phyloP scores from a whole-genome alignment of 768 basidiomycete species.

The Vishniacozyma victoriae region DNA sequence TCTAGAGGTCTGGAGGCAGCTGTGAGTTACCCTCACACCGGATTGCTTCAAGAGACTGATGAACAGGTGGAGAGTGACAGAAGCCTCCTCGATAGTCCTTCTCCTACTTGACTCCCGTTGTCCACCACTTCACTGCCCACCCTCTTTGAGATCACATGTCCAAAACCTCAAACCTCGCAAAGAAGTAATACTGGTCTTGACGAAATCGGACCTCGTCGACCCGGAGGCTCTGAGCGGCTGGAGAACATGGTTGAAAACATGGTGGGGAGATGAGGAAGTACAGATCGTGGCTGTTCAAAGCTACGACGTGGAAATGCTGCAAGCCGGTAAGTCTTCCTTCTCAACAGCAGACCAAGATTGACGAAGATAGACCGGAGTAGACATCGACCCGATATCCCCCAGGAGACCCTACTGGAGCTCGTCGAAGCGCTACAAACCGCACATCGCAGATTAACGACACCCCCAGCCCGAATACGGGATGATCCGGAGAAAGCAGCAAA shows the following conservation, averaged over 20 bases:
- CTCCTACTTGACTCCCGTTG: constrained; percentile 97
- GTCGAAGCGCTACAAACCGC: constrained; percentile 61
- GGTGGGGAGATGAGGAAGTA: constrained; percentile 53
- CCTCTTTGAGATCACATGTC: constrained; percentile 82
- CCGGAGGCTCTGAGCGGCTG: constrained; percentile 47
- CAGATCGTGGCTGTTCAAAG: constrained; percentile 70
- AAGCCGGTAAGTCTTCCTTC: constrained; percentile 25
- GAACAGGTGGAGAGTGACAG: constrained; percentile 78
- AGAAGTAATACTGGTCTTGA: constrained; percentile 88
- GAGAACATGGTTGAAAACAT: constrained; percentile 38
- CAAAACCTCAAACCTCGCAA: constrained; percentile 53
- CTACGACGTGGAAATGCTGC: constrained; percentile 52
- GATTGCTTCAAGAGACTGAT: background rate
- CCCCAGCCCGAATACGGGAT: constrained; percentile 57
- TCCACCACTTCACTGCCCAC: constrained; percentile 84
- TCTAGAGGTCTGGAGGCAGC: constrained; percentile 94
- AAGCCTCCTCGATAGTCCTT: constrained; percentile 87
- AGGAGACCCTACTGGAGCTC: constrained; percentile 59
- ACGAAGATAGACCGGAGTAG: constrained; percentile 19
- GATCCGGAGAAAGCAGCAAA: constrained; percentile 53
- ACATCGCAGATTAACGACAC: constrained; percentile 63
- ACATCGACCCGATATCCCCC: constrained; percentile 63
- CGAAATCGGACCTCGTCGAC: constrained; percentile 77
- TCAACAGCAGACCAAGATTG: too few species aligned
- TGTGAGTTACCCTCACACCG: constrained; percentile 45